Conservation (phyloP, 2,329 filamentous ascomycete species). For the Cladosporium sp. region DNA sequence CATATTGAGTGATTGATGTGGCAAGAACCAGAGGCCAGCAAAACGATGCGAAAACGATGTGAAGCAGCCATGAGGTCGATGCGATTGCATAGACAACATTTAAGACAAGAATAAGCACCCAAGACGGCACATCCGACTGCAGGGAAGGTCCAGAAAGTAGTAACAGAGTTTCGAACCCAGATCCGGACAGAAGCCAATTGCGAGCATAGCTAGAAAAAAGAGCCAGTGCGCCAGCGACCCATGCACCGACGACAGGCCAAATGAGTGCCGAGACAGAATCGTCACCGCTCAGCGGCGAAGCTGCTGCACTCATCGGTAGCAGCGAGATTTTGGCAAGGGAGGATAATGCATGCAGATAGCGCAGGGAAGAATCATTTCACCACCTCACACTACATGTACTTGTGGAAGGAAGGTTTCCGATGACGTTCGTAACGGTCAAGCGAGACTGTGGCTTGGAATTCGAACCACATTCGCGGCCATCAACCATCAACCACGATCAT, state of each 20-base stretch:
- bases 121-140: conserved; percentile 40
- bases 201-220: conserved; percentile 18
- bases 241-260: not conserved
- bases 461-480: no score
- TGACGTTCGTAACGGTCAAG: no score
- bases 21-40: conserved; percentile 43
- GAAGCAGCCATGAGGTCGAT: conserved; percentile 51
- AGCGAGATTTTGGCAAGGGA: no score
- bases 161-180: conserved; percentile 24
- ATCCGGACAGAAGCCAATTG: conserved; percentile 26
- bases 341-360: no score
- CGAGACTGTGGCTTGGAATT: no score
- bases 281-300: not conserved
- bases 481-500: no score
- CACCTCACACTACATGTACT: no score
- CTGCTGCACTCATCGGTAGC: not conserved
- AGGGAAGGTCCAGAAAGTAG: conserved; percentile 25
- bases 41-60: conserved; percentile 37
- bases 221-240: not conserved
- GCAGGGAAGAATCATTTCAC: no score
- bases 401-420: no score
- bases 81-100: conserved; percentile 39
- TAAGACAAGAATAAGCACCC: conserved; percentile 40
- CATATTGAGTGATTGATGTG: conserved; percentile 46
- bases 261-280: not conserved